A percentile compares a stretch with the other conserved stretches of the same genome.
phyloP scores from a whole-genome alignment of 441 rosid species.

The Geranium incanum region DNA sequence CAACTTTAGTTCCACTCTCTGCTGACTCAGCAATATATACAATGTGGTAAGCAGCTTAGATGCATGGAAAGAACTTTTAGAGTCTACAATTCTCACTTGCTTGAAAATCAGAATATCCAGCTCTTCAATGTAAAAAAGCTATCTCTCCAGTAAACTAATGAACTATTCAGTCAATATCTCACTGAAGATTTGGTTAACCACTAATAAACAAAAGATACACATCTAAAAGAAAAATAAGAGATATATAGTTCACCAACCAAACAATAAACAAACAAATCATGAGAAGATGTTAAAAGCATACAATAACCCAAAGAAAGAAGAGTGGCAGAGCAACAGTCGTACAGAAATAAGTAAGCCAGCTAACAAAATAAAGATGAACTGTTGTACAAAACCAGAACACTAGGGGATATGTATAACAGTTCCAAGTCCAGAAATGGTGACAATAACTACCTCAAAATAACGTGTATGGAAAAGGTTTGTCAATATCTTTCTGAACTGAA shows the following conservation, averaged over 20 bases:
- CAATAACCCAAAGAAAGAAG: slow-evolving; percentile 4
- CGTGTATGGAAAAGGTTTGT: slow-evolving; percentile 79
- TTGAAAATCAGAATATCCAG: neutral
- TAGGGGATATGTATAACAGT: neutral
- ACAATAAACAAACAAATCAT: neutral
- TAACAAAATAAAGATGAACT: neutral
- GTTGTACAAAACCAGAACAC: neutral
- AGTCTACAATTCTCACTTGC: neutral
- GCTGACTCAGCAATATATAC: neutral
- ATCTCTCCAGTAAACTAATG: neutral
- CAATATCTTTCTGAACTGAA: slow-evolving; percentile 84
- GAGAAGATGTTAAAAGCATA: neutral
- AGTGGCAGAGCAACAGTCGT: neutral
- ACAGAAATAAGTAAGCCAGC: neutral
- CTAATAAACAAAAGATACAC: neutral
- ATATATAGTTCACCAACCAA: neutral
- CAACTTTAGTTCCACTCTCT: neutral
- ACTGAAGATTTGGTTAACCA: neutral
- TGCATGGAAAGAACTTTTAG: neutral
- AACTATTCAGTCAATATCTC: neutral
- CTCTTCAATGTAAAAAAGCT: neutral
- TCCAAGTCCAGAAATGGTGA: slow-evolving; percentile 6
- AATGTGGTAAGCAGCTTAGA: neutral
- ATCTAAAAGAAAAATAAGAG: neutral
- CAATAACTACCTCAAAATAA: slow-evolving; percentile 72